Conservation (phyloP, 768 basidiomycete species). For the Leccinum olivaceopallidum region DNA sequence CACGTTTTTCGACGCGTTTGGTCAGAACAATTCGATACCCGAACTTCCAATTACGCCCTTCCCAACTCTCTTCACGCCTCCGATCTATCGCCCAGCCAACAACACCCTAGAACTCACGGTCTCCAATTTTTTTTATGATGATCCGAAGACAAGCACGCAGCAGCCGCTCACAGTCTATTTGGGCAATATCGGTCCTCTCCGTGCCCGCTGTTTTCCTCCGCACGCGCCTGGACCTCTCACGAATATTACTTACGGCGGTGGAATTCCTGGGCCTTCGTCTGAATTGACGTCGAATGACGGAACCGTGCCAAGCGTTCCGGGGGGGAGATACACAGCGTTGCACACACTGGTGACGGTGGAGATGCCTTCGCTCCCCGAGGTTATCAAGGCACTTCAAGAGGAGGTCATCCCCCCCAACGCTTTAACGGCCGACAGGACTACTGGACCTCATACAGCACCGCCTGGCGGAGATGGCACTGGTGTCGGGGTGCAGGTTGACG, state of each 20-base stretch:
- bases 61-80: slow-evolving; percentile 82
- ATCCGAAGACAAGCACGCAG: slow-evolving; percentile 61
- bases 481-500: slow-evolving; percentile 32
- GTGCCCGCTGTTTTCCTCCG: slow-evolving; percentile 74
- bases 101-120: slow-evolving; percentile 83
- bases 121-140: slow-evolving; percentile 84
- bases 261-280: slow-evolving; percentile 40
- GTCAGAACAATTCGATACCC: slow-evolving; percentile 74
- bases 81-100: slow-evolving; percentile 65
- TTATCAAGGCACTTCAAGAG: slow-evolving; percentile 78
- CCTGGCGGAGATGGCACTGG: slow-evolving; percentile 23
- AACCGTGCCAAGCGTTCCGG: slow-evolving; percentile 19
- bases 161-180: slow-evolving; percentile 87
- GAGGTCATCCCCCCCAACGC: slow-evolving; percentile 51
- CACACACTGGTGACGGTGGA: slow-evolving; percentile 87
- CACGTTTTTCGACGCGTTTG: slow-evolving; percentile 90
- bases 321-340: slow-evolving; percentile 56
- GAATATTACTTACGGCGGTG: slow-evolving; percentile 57
- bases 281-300: slow-evolving; percentile 32
- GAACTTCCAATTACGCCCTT: slow-evolving; percentile 86
- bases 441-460: slow-evolving; percentile 37
- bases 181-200: slow-evolving; percentile 85
- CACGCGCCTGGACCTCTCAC: slow-evolving; percentile 69
- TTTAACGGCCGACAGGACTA: slow-evolving; percentile 37
- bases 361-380: slow-evolving; percentile 73